phyloP scores from a whole-genome alignment of 108 stramenopile species.

The Skeletonema potamos region DNA sequence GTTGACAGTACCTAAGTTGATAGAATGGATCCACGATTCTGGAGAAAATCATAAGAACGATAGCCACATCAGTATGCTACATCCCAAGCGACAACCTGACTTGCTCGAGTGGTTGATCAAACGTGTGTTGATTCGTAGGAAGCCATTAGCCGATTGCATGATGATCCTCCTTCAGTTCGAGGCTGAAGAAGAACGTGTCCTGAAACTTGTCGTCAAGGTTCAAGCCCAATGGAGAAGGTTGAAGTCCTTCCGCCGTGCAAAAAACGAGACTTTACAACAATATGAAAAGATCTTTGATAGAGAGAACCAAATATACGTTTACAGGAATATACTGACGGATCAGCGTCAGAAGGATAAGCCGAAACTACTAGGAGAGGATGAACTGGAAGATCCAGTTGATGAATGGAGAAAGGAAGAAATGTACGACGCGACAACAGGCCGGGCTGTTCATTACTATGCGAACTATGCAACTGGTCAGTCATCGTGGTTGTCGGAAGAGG shows the following conservation, averaged over 20 bases:
- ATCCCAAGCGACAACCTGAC: conserved; percentile 17
- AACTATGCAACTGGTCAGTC: conserved; percentile 50
- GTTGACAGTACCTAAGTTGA: conserved; percentile 9
- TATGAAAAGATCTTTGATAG: conserved; percentile 59
- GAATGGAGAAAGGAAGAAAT: conserved; percentile 46
- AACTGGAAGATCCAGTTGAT: conserved; percentile 48
- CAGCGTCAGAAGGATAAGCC: conserved; percentile 49
- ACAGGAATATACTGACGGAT: conserved; percentile 46
- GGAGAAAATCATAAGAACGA: conserved; percentile 1
- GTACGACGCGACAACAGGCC: conserved; percentile 29
- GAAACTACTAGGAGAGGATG: conserved; percentile 41
- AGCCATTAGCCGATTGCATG: conserved; percentile 24
- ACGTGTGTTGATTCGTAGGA: conserved; percentile 36
- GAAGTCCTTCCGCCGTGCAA: conserved; percentile 22
- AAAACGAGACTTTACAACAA: conserved; percentile 11
- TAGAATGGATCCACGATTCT: conserved; percentile 16
- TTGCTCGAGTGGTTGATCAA: conserved; percentile 53
- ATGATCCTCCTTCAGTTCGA: conserved; percentile 40
- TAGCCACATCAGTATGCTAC: conserved; percentile 14
- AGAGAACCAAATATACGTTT: conserved; percentile 37
- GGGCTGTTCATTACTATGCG: conserved; percentile 18
- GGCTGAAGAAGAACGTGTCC: conserved; percentile 41
- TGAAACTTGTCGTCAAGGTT: conserved; percentile 39
- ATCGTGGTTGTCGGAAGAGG: conserved; percentile 53
- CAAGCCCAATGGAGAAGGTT: conserved; percentile 52